Percentiles rank a stretch among this genome's conserved stretches.
phyloP scores from a whole-genome alignment of 2,329 filamentous ascomycete genomes.

The Fusarium sp. region DNA sequence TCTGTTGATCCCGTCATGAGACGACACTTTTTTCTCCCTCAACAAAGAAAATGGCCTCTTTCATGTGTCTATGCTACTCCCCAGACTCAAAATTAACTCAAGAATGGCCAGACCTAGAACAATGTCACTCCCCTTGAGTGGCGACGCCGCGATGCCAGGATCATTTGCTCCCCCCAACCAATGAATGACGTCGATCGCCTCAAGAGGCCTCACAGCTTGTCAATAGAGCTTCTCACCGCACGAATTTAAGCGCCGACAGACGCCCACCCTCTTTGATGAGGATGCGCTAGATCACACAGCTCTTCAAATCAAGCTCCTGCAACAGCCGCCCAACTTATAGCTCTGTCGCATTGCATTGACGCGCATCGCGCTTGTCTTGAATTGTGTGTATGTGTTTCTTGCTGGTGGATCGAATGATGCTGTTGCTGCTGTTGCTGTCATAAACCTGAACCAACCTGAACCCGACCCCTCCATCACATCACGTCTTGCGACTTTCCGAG shows the following conservation, averaged over 20 bases:
- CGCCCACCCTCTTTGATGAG: constrained; percentile 26
- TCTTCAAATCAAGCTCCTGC: constrained; percentile 22
- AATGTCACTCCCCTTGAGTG: constrained; percentile 14
- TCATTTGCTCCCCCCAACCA: constrained; percentile 20
- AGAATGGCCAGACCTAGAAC: not conserved
- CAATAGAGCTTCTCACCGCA: constrained; percentile 9
- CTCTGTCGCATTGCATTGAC: constrained; percentile 10
- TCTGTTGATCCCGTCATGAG: not conserved
- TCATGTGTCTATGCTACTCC: not conserved
- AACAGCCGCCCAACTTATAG: constrained; percentile 17
- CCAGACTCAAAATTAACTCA: not conserved
- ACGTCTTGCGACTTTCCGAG: constrained; percentile 26
- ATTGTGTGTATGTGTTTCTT: not conserved
- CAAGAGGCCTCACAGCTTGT: constrained; percentile 40
- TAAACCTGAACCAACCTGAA: constrained; percentile 10
- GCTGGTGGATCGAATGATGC: constrained; percentile 21
- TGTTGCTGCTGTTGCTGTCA: constrained; percentile 7
- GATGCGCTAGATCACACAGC: constrained; percentile 9
- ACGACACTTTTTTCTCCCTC: not conserved
- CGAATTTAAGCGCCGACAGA: constrained; percentile 41
- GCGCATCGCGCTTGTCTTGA: constrained; percentile 38
- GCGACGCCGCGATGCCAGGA: constrained; percentile 28
- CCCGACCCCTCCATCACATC: constrained; percentile 34
- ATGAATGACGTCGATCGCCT: constrained; percentile 38
- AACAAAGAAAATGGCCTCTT: not conserved